Evolutionary conservation across 2,329 filamentous ascomycete species (phyloP), one percentile per base, ranked within the genome.

Genomic region (Neofusicoccum laricinum): DNA sequence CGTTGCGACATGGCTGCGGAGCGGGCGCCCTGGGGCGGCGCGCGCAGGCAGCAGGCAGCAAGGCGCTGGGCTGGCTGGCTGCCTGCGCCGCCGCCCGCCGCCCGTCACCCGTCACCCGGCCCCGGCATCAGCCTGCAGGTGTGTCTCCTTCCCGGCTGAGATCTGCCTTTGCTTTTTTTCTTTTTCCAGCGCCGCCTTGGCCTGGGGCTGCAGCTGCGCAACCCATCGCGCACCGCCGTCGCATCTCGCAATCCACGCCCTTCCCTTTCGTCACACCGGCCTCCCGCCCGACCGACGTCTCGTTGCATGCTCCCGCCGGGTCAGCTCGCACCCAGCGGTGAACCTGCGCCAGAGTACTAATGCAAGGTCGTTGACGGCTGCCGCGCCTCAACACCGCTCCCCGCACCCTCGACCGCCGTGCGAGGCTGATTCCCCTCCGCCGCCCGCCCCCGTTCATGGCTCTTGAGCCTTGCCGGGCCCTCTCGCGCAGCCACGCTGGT

Each of bases 111-210:
- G 51, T 40, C 38, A 36, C 32, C 50, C 50, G 17, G 25, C 55
- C 34, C 19, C 55, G 30, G 55, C 55, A 30, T 43, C 40, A 43
- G 53, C 53, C 46, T 59, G 55, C 55, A 51, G 36, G 41, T 46
- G 55, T 59, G 55, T 59, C 55, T 59, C 41, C 55, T 45, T 59
- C 55, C 55, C 15, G 53, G 40, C 55, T 36, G 55, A 36, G 55
- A 46, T 59, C n/a, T 45, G 40, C 55, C 30, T 32, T 32, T 46
- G 25, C 25, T 36, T 45, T 46, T 45, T 41, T 46, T 46, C 25
- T 46, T 45, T 36, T 36, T 40, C 25, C 25, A 30, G 25, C 25
- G 25, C 25, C 25, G 25, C 25, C 25, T 30, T 6, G 25, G 25
- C 25, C 53, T 48, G 45, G 17, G 17, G 40, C 49, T 46, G 55